A percentile compares a stretch with the other conserved stretches of the same genome.
phyloP scores from a whole-genome alignment of 2,329 filamentous ascomycete species.

The Cordyceps farinosa region DNA sequence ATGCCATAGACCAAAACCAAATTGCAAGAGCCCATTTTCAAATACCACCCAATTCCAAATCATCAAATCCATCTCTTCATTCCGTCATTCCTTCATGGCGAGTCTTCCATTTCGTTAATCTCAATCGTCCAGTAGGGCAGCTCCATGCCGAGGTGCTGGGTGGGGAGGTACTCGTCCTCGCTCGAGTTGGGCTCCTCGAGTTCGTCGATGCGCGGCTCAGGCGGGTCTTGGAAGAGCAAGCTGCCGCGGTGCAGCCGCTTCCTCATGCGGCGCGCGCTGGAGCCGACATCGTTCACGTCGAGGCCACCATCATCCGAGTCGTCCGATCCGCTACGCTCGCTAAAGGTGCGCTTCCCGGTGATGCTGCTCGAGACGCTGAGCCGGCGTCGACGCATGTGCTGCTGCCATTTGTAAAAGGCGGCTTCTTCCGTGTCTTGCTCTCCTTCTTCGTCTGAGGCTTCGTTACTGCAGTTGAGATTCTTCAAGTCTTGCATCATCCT shows the following conservation, averaged over 20 bases:
- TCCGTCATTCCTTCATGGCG: not conserved
- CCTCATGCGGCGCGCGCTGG: constrained; percentile 45
- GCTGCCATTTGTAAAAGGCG: constrained; percentile 39
- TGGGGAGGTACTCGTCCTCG: constrained; percentile 41
- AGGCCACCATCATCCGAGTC: constrained; percentile 36
- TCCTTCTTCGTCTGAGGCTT: constrained; percentile 35
- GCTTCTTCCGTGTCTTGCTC: constrained; percentile 35
- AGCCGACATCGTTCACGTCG: constrained; percentile 42
- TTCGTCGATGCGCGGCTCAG: constrained; percentile 50
- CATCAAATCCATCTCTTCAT: not conserved
- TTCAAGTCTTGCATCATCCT: constrained; percentile 43
- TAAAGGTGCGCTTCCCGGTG: constrained; percentile 49
- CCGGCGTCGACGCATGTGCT: constrained; percentile 42
- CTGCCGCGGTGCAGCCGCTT: constrained; percentile 46
- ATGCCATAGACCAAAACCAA: not conserved
- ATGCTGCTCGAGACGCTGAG: constrained; percentile 53
- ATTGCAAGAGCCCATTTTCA: not conserved
- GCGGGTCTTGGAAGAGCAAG: constrained; percentile 48
- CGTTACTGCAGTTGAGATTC: constrained; percentile 44
- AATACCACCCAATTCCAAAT: not conserved
- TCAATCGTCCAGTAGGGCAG: constrained; percentile 49
- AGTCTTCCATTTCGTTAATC: constrained; percentile 47
- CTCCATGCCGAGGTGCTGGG: constrained; percentile 43
- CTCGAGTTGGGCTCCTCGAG: constrained; percentile 50
- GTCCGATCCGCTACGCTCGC: constrained; percentile 51